phyloP scores from a whole-genome alignment of 2,329 filamentous ascomycete genomes.

The Aspergillus tanneri region DNA sequence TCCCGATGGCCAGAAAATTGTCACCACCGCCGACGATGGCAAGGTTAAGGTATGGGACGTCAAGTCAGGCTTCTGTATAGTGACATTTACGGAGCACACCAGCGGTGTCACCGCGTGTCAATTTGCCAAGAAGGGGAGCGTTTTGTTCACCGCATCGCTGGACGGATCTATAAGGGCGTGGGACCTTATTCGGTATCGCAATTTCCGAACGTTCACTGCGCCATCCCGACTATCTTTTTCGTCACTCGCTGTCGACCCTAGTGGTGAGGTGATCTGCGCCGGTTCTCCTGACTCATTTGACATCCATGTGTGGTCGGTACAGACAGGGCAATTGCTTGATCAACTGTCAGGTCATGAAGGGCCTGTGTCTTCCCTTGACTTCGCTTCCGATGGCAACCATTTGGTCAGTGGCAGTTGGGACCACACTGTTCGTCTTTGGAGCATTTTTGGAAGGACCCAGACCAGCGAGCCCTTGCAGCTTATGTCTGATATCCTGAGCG shows the following conservation, averaged over 20 bases:
- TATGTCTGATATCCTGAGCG: constrained; percentile 82
- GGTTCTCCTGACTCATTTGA: constrained; percentile 95
- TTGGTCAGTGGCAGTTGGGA: constrained; percentile 96
- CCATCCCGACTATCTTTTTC: constrained; percentile 89
- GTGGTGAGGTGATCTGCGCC: constrained; percentile 92
- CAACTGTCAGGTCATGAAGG: constrained; percentile 90
- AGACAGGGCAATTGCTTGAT: constrained; percentile 92
- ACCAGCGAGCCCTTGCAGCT: constrained; percentile 92
- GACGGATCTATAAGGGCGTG: constrained; percentile 94
- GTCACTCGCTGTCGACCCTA: constrained; percentile 92
- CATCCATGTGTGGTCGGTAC: constrained; percentile 97
- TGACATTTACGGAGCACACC: constrained; percentile 96
- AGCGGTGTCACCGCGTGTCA: constrained; percentile 90
- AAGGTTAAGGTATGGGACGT: constrained; percentile 99
- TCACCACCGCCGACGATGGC: constrained; percentile 92
- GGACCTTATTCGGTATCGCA: constrained; percentile 93
- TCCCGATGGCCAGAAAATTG: constrained; percentile 86
- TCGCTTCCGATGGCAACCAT: constrained; percentile 79
- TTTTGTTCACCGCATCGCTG: constrained; percentile 90
- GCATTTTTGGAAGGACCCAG: constrained; percentile 88
- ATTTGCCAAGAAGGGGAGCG: constrained; percentile 91
- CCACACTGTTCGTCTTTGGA: constrained; percentile 92
- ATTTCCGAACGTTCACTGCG: constrained; percentile 96
- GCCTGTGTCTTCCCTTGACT: constrained; percentile 82
- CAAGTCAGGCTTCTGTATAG: constrained; percentile 93